Evolutionary conservation across 108 stramenopile genomes (phyloP).

Genomic region (Parmales sp.): DNA sequence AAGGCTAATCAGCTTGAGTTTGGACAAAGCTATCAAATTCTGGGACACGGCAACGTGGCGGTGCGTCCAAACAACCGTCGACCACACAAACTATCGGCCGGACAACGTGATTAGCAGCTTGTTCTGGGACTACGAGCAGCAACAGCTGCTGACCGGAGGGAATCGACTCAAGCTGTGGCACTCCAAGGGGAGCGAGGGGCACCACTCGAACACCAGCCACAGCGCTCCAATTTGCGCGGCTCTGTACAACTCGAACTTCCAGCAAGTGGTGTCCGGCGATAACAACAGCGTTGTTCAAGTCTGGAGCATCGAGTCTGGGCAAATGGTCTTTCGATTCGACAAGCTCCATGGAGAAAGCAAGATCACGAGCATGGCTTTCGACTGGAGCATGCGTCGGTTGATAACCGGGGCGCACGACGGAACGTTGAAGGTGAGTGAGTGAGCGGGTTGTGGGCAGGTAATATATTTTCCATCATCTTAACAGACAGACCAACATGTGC

Average conservation of each 20-base stretch:
- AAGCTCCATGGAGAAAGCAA: constrained; percentile 19
- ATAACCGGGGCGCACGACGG: constrained; percentile 36
- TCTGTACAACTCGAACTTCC: constrained; percentile 29
- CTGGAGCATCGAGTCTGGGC: constrained; percentile 30
- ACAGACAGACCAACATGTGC: too few relatives aligned
- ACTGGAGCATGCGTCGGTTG: constrained; percentile 23
- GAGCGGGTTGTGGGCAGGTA: too few relatives aligned
- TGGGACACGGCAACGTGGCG: constrained; percentile 16
- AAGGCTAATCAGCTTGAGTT: constrained; percentile 7
- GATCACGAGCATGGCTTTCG: constrained; percentile 31
- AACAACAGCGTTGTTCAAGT: constrained; percentile 21
- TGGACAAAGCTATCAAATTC: constrained; percentile 15
- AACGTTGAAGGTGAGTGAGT: constrained; percentile 7
- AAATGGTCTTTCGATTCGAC: constrained; percentile 23
- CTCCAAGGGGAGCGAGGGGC: not conserved
- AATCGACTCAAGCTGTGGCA: constrained; percentile 19
- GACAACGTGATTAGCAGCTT: not conserved
- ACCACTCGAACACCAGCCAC: constrained; percentile 10
- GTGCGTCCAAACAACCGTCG: constrained; percentile 10
- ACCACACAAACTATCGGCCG: not conserved
- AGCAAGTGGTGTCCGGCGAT: constrained; percentile 22
- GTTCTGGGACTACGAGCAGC: constrained; percentile 1
- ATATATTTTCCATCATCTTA: too few relatives aligned
- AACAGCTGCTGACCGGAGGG: constrained; percentile 10
- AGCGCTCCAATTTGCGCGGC: constrained; percentile 25